phyloP scores from a whole-genome alignment of 2,329 filamentous ascomycete species.

The Cercospora sp. region DNA sequence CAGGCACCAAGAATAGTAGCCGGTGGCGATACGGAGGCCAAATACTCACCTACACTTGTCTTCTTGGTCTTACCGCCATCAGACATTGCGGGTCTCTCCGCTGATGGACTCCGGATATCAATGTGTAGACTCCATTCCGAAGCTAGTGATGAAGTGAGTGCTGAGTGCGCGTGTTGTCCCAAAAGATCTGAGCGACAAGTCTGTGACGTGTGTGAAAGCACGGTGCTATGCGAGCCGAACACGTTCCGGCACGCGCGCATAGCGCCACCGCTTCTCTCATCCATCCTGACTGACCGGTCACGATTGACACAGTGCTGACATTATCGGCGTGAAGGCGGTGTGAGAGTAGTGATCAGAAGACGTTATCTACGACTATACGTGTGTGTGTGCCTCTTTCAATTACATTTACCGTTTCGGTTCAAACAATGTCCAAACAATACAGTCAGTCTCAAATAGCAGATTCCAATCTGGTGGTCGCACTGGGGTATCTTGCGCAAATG shows the following conservation, averaged over 20 bases:
- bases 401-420: not conserved
- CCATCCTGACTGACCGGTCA: not conserved
- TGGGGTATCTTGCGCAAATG: constrained; percentile 18
- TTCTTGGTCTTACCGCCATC: constrained; percentile 20
- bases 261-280: not conserved
- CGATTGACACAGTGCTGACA: not conserved
- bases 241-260: not conserved
- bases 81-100: constrained; percentile 21
- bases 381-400: constrained; percentile 1
- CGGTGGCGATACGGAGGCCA: not conserved
- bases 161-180: not conserved
- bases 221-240: not conserved
- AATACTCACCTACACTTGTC: constrained; percentile 30
- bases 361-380: not conserved
- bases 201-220: constrained; percentile 5
- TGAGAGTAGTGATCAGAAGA: not conserved
- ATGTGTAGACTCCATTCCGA: constrained; percentile 5
- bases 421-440: not conserved
- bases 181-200: not conserved
- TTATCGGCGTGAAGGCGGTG: not conserved
- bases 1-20: not conserved
- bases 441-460: constrained; percentile 7
- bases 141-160: not conserved
- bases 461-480: constrained; percentile 18
- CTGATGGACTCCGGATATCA: not conserved